Conservation (phyloP, 106 monocot species). For the Posidonia australis region DNA sequence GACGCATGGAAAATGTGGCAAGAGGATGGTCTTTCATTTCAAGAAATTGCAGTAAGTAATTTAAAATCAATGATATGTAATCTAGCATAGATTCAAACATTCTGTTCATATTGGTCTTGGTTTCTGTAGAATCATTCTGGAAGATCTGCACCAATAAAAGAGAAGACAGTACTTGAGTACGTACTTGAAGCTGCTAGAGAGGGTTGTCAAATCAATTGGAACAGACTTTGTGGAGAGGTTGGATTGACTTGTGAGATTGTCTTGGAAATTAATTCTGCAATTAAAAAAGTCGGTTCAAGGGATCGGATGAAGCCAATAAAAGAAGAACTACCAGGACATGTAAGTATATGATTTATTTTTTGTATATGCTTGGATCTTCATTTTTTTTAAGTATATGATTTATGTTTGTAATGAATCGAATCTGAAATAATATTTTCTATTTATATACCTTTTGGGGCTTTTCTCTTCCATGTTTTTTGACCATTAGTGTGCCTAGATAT, state of each 20-base stretch:
- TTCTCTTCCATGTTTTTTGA: no score
- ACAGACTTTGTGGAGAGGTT: conserved; percentile 53
- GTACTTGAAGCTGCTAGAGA: conserved; percentile 80
- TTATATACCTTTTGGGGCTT: no score
- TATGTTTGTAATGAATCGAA: no score
- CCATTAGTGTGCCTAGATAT: no score
- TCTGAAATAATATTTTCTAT: no score
- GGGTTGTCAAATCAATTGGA: conserved; percentile 59
- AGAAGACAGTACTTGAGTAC: conserved; percentile 57
- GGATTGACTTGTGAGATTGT: conserved; percentile 51
- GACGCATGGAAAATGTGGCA: conserved; percentile 95
- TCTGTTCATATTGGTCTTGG: neutral
- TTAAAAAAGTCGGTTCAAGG: conserved; percentile 55
- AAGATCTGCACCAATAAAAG: conserved; percentile 58
- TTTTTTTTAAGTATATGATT: no score
- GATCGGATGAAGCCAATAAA: conserved; percentile 87
- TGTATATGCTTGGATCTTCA: neutral
- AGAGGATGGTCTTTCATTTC: conserved; percentile 39
- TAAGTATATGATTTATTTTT: conserved; percentile 19
- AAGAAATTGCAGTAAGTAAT: conserved; percentile 65
- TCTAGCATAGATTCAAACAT: neutral
- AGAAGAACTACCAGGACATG: conserved; percentile 77
- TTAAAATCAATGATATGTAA: neutral
- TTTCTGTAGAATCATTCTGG: conserved; percentile 30
- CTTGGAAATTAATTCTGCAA: conserved; percentile 37